Evolutionary conservation across 805 yeast genomes (phyloP), one percentile per base, ranked within the genome.

Genomic region (Ogataea siamensis): DNA sequence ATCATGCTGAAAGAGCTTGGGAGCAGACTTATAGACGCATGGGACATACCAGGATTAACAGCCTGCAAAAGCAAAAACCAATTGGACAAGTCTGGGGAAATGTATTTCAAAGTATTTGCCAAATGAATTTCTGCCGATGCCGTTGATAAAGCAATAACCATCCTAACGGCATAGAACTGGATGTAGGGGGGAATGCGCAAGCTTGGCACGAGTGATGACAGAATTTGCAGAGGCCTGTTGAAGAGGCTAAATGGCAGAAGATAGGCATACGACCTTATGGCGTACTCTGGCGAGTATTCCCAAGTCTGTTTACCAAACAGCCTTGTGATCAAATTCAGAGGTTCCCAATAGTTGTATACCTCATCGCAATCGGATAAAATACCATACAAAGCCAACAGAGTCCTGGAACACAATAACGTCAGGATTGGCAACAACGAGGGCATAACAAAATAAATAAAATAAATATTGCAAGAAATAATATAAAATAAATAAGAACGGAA

Each of bases 341-440:
- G 96, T 48, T 91, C 98, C 91, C 96, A 88, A 63, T 86, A 91
- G 57, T 91, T 91, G 72, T 76, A 91, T 0, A 75, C 80, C 60
- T 91, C 98, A 60, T 91, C 97, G 57, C 97, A 89, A 53, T 89
- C 98, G 2, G 93, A 77, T 18, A 91, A 82, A 24, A 87, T 79
- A 58, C 86, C 78, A 51, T 64, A 65, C 42, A 75, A 51, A 4
- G 58, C 42, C 27, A 55, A 33, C 8, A 48, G 20, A 5, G 34
- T 26, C 17, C 40, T 21, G 38, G 36, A 33, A 12, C 23, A 23
- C 21, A 39, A 12, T 23, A 39, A 24, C 15, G 28, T 23, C 11
- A 22, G 25, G 16, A 34, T 24, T 11, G 27, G 26, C 13, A 29
- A 8, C 13, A 29, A 16, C 24, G 34, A 28, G 11, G 35, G 23